Conservation (phyloP, 2,329 filamentous ascomycete genomes). For the Verticillium tricorpus region DNA sequence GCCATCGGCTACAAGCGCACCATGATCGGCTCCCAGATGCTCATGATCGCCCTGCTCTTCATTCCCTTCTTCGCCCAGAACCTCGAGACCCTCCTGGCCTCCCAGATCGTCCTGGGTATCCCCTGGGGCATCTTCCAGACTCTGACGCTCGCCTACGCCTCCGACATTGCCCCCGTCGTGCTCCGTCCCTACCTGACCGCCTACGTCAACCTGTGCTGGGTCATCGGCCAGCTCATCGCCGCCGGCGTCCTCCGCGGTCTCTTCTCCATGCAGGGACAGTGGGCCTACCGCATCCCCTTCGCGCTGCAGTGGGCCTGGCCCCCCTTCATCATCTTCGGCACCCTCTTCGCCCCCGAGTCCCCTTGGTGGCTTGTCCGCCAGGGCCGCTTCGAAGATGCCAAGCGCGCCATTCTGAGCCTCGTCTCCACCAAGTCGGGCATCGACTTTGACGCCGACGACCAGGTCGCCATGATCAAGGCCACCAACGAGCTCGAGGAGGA, state of each 20-base stretch:
- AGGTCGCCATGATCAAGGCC: constrained; percentile 49
- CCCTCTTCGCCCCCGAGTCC: constrained; percentile 45
- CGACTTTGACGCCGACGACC: constrained; percentile 39
- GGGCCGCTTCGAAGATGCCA: constrained; percentile 33
- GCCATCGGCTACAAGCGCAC: constrained; percentile 45
- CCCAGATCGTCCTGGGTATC: constrained; percentile 42
- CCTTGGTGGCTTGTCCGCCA: constrained; percentile 49
- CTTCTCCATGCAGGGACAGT: constrained; percentile 31
- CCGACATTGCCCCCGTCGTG: constrained; percentile 44
- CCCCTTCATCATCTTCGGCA: constrained; percentile 37
- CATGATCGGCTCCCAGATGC: constrained; percentile 39
- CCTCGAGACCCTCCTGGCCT: constrained; percentile 39
- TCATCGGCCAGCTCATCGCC: constrained; percentile 49
- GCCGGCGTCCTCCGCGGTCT: constrained; percentile 42
- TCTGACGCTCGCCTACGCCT: constrained; percentile 47
- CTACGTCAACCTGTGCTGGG: constrained; percentile 53
- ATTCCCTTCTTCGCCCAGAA: constrained; percentile 48
- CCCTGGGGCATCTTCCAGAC: constrained; percentile 51
- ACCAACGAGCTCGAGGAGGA: constrained; percentile 46
- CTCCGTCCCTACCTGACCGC: constrained; percentile 49
- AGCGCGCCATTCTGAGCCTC: constrained; percentile 34
- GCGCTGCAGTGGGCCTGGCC: constrained; percentile 51
- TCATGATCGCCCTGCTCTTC: constrained; percentile 47
- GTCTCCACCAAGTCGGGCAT: constrained; percentile 29
- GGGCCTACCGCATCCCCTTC: constrained; percentile 47